Evolutionary conservation across 176 grass and related monocot genomes (phyloP).

Genomic region (Carex littledalei): DNA sequence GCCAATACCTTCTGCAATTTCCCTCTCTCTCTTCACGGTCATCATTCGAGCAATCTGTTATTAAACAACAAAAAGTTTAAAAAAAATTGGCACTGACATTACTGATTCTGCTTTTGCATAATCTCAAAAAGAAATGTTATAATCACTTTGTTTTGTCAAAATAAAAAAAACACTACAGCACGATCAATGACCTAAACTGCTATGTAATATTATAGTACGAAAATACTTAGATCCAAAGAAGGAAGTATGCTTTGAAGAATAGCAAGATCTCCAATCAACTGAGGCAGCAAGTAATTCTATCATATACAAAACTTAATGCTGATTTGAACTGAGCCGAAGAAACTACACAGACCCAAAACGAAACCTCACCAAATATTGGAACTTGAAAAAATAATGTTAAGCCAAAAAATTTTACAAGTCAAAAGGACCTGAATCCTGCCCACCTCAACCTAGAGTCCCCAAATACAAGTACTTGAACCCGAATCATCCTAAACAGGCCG

Average conservation of each 20-base stretch:
- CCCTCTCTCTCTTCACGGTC: slow-evolving; percentile 93
- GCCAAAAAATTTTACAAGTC: too few relatives aligned
- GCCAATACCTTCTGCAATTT: slow-evolving; percentile 85
- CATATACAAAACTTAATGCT: neutral
- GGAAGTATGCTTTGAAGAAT: neutral
- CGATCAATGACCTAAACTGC: neutral
- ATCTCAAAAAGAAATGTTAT: neutral
- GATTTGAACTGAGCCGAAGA: neutral
- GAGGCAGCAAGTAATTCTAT: neutral
- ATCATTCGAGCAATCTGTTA: slow-evolving; percentile 84
- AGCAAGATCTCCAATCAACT: neutral
- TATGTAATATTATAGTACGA: neutral
- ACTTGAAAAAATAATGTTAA: neutral
- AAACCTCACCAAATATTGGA: neutral
- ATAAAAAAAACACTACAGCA: neutral
- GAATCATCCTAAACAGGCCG: neutral
- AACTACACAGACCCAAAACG: neutral
- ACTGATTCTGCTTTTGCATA: neutral
- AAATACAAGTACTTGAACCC: neutral
- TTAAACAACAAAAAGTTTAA: neutral
- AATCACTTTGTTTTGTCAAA: neutral
- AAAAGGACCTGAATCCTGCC: neutral
- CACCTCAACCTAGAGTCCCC: neutral
- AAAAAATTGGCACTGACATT: neutral
- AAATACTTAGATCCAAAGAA: neutral